A percentile compares a stretch with the other conserved stretches of the same genome.
Evolutionary conservation across 257 asterid species (phyloP).

Genomic region (Fraxinus americana): DNA sequence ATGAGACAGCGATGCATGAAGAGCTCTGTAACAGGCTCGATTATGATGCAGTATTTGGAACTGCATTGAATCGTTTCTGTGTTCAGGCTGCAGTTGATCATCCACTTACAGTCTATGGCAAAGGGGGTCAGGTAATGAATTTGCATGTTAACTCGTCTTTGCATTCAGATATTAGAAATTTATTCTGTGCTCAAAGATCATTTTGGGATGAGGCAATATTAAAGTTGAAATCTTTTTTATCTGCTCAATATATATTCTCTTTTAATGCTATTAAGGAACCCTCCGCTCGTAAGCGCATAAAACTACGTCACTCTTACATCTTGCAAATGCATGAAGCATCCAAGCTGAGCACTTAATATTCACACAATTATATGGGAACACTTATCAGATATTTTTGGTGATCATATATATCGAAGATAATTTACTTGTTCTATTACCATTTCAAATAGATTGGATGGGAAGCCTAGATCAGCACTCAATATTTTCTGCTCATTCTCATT

Average conservation of each 20-base stretch:
- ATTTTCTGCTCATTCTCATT: not conserved
- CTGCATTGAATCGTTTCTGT: conserved; percentile 92
- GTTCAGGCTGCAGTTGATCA: conserved; percentile 96
- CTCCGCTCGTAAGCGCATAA: not conserved
- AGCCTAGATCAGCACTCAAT: not conserved
- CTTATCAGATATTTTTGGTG: too few species aligned
- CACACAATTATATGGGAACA: too few species aligned
- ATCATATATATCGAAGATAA: too few species aligned
- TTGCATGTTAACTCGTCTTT: not conserved
- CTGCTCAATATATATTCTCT: too few species aligned
- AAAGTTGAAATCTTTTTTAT: not conserved
- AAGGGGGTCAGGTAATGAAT: conserved; percentile 89
- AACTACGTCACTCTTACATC: not conserved
- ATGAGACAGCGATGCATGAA: conserved; percentile 89
- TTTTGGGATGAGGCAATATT: not conserved
- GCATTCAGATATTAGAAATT: not conserved
- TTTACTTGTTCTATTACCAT: not conserved
- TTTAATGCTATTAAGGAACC: not conserved
- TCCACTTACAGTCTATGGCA: conserved; percentile 94
- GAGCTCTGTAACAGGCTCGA: conserved; percentile 80
- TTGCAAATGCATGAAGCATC: not conserved
- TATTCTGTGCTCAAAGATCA: not conserved
- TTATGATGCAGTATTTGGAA: conserved; percentile 89
- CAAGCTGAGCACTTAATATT: not conserved
- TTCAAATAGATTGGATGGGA: not conserved